phyloP scores from a whole-genome alignment of 495 filamentous ascomycete species.

The Rhypophila decipiens region DNA sequence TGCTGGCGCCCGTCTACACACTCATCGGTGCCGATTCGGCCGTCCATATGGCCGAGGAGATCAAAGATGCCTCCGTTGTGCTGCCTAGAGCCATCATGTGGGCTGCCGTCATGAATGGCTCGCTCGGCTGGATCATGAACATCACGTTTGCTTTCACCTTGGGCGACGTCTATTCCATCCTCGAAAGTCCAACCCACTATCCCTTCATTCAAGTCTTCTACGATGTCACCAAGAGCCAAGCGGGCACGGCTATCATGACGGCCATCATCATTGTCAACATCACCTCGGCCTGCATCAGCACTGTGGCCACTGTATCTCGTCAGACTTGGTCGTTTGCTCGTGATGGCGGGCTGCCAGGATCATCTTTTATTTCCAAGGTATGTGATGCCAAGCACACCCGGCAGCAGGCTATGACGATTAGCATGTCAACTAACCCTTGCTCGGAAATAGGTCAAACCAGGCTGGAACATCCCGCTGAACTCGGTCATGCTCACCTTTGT shows the following conservation, averaged over 20 bases:
- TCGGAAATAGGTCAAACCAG: constrained; percentile 26
- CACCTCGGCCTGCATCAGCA: constrained; percentile 40
- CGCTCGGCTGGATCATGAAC: constrained; percentile 37
- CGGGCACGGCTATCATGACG: constrained; percentile 41
- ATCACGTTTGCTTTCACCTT: constrained; percentile 43
- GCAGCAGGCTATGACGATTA: neutral
- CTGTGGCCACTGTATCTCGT: constrained; percentile 47
- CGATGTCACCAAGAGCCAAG: constrained; percentile 34
- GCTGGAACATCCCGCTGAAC: constrained; percentile 47
- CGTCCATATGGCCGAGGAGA: constrained; percentile 39
- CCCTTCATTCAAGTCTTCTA: constrained; percentile 50
- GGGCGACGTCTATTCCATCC: constrained; percentile 28
- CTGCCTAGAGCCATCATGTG: constrained; percentile 44
- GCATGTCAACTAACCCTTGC: too few species aligned
- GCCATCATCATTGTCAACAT: constrained; percentile 41
- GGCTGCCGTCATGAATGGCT: constrained; percentile 31
- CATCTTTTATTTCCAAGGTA: constrained; percentile 31
- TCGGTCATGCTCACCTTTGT: constrained; percentile 42
- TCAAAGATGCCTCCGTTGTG: constrained; percentile 37
- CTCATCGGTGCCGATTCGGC: constrained; percentile 19
- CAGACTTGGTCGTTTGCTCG: constrained; percentile 56
- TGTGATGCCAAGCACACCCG: neutral
- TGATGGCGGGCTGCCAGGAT: constrained; percentile 54
- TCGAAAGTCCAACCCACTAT: constrained; percentile 34
- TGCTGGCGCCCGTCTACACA: constrained; percentile 13